These are phyloP conservation scores for Escovopsis sp. DNA, from an alignment of 2,329 filamentous ascomycete genomes.

Conservation along the genomic window DNA sequence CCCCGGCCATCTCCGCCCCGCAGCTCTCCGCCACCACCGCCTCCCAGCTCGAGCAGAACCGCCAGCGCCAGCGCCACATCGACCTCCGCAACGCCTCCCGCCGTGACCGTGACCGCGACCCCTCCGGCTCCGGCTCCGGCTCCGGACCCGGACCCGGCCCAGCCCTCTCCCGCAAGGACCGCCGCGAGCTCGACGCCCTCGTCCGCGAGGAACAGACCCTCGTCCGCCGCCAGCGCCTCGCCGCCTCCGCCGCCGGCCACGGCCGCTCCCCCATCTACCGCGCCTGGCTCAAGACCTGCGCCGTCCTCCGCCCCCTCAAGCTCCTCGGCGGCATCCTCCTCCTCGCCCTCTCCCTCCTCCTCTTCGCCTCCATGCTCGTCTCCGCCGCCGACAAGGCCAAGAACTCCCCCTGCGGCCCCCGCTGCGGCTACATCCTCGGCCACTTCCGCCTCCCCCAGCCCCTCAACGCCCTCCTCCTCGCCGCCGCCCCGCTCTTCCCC, in stretches of 20 bases:
- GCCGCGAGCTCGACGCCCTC: conserved; percentile 74
- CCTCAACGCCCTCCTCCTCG: conserved; percentile 68
- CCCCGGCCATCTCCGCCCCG: conserved; percentile 71
- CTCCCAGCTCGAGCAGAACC: conserved; percentile 70
- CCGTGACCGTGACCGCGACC: too few relatives aligned
- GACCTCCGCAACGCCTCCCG: conserved; percentile 72
- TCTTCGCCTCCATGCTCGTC: conserved; percentile 87
- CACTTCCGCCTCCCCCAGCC: conserved; percentile 87
- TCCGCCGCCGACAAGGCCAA: conserved; percentile 92
- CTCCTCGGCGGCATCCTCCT: conserved; percentile 70
- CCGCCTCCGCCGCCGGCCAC: conserved; percentile 66
- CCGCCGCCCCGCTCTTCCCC: conserved; percentile 71
- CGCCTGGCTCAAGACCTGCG: conserved; percentile 65
- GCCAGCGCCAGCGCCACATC: conserved; percentile 81
- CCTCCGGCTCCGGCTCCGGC: too few relatives aligned
- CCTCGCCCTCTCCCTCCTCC: conserved; percentile 55
- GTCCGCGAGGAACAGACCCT: conserved; percentile 84
- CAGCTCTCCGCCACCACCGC: conserved; percentile 62
- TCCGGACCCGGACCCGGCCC: too few relatives aligned
- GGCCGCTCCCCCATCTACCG: conserved; percentile 59
- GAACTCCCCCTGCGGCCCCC: conserved; percentile 81
- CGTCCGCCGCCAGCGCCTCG: conserved; percentile 74
- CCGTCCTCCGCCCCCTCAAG: conserved; percentile 76
- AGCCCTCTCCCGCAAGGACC: conserved; percentile 71
- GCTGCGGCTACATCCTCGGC: conserved; percentile 83